Conservation (phyloP, 2,329 filamentous ascomycete species). For the Phyllosticta citrichinensis region DNA sequence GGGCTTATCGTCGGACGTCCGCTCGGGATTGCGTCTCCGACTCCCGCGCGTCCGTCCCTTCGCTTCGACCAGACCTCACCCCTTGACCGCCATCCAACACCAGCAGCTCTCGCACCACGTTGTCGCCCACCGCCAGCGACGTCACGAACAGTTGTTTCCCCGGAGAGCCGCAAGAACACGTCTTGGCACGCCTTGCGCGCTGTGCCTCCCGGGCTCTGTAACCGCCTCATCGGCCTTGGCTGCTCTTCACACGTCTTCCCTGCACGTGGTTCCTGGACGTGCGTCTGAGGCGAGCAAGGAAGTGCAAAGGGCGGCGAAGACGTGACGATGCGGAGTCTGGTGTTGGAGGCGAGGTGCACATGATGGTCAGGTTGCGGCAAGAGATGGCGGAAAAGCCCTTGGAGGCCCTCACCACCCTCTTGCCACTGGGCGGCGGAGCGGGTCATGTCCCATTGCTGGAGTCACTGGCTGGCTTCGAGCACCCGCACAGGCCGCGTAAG, state of each 20-base stretch:
- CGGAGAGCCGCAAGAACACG: not conserved
- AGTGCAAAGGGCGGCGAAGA: not conserved
- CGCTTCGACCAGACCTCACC: not conserved
- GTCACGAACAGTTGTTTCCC: not conserved
- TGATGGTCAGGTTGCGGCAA: not conserved
- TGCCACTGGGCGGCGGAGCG: not conserved
- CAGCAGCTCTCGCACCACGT: not conserved
- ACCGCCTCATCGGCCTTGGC: not conserved
- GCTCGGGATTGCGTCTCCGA: not conserved
- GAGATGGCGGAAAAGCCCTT: not conserved
- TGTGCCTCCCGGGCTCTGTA: not conserved
- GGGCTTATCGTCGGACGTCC: not conserved
- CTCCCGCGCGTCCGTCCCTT: not conserved
- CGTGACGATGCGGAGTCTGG: not conserved
- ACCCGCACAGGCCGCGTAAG: not conserved
- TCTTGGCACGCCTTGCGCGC: not conserved
- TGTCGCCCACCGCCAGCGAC: not conserved
- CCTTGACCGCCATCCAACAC: not conserved
- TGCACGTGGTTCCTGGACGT: not conserved
- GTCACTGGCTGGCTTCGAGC: not conserved
- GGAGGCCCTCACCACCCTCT: not conserved
- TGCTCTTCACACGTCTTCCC: not conserved
- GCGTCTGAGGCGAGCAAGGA: not conserved
- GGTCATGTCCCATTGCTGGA: not conserved
- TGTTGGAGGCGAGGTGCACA: not conserved